Evolutionary conservation across 2,329 filamentous ascomycete genomes (phyloP), one percentile per base, ranked within the genome.

Genomic region (Talaromyces islandicus): DNA sequence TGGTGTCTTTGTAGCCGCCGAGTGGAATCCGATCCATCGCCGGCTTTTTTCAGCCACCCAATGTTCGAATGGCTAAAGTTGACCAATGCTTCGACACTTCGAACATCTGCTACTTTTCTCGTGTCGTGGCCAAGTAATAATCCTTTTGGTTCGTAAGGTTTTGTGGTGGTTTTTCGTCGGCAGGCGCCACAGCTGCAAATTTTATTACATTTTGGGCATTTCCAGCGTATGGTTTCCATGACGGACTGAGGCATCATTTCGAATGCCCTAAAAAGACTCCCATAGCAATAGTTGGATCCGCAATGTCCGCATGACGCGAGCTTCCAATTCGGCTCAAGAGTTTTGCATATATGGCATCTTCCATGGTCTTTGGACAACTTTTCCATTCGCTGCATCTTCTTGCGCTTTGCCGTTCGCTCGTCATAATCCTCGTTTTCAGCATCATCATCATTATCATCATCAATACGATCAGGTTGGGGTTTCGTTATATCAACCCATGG

Each of bases 111-210:
- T 54, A 97, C 87, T 35, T 89, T 88, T 58, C 87, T 89, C 0
- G 94, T 99, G 66, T 97, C 92, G 68, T 97, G 92, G 0, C 94
- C 94, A 2, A 97, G 83, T 1, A 93, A 80, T 0, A 92, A 96
- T 60, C 89, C 91, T 68, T 91, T 94, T 0, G 94, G 94, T 56
- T 89, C 85, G 69, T 96, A 96, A 0, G 92, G 90, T 5, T 81
- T 82, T 67, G 89, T 89, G n/a, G 83, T 85, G 9, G 80, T 77
- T 61, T 84, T 81, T 48, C 86, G 85, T 35, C 89, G 86, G 73
- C 94, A 99, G 51, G 81, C 80, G 12, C 87, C 90, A 68, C 92
- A 97, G 64, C 92, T 95, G 79, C 94, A 99, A 41, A 93, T 90
- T 19, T 87, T 86, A 24, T 84, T 80, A 71, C 94, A 99, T 69